Conservation (phyloP, 129 eudicot genomes). For the Glebionis coronaria region DNA sequence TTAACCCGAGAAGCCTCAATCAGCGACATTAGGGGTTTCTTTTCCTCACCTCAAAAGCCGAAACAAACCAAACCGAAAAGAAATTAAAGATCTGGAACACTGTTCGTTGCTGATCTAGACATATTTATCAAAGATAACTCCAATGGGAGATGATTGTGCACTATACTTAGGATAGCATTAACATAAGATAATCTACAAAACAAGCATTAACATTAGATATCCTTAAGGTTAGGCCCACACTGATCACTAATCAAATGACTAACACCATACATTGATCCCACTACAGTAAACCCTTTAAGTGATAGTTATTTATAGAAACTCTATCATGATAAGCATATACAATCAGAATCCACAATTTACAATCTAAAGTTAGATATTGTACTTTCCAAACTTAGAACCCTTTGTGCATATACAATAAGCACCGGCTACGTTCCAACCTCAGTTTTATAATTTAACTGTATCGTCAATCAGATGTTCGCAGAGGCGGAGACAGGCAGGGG, state of each 20-base stretch:
- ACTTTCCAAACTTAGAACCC: too few species aligned
- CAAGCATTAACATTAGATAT: slow-evolving; percentile 20
- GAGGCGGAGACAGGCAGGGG: too few species aligned
- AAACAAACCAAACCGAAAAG: neutral
- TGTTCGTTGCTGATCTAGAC: neutral
- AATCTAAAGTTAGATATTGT: too few species aligned
- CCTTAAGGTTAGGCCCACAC: slow-evolving; percentile 17
- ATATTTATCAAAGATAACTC: too few species aligned
- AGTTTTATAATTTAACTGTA: too few species aligned
- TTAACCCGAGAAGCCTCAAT: neutral
- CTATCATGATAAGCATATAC: too few species aligned
- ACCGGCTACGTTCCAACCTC: too few species aligned
- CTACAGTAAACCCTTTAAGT: too few species aligned
- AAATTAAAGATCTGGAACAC: neutral
- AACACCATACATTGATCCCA: too few species aligned
- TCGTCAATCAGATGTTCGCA: too few species aligned
- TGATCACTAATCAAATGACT: slow-evolving; percentile 7
- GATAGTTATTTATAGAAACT: slow-evolving; percentile 16
- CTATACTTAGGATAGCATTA: slow-evolving; percentile 33
- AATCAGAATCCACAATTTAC: neutral
- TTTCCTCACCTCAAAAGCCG: neutral
- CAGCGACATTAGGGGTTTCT: neutral
- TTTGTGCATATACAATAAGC: too few species aligned
- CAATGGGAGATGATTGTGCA: too few species aligned
- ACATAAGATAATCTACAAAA: slow-evolving; percentile 10